These are phyloP conservation scores for Termitomyces sp. DNA, from an alignment of 768 basidiomycete species.

Conservation along the genomic window DNA sequence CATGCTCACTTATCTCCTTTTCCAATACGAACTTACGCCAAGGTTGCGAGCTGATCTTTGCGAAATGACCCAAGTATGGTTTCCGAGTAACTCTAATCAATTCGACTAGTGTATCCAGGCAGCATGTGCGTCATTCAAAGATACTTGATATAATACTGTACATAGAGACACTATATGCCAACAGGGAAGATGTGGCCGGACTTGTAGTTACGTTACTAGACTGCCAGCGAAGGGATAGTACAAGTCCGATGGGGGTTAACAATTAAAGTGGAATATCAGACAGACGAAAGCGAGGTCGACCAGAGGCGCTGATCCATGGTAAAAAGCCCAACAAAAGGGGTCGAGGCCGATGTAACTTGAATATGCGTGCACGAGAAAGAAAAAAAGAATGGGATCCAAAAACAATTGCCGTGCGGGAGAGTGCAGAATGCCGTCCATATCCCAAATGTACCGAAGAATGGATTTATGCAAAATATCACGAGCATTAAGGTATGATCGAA, in stretches of 20 bases:
- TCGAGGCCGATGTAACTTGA: background rate
- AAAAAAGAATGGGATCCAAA: background rate
- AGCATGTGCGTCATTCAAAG: background rate
- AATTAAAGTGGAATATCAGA: constrained; percentile 8
- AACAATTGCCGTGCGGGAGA: background rate
- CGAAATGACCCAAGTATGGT: background rate
- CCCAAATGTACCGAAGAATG: background rate
- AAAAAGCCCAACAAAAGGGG: background rate
- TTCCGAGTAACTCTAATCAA: background rate
- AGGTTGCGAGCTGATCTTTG: constrained; percentile 11
- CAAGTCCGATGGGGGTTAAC: constrained; percentile 19
- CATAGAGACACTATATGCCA: constrained; percentile 11
- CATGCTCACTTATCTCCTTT: constrained; percentile 29
- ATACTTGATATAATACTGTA: constrained; percentile 11
- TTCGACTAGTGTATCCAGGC: background rate
- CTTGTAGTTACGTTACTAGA: constrained; percentile 1
- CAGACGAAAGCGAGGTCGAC: constrained; percentile 1
- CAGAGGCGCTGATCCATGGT: background rate
- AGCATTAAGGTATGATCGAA: background rate
- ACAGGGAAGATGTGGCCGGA: constrained; percentile 4
- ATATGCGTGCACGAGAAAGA: background rate
- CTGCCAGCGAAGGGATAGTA: constrained; percentile 9
- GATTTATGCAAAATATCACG: background rate
- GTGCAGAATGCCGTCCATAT: background rate
- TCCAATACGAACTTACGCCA: constrained; percentile 7